Evolutionary conservation across 768 basidiomycete species (phyloP).

Genomic region (Lactifluus volemus): DNA sequence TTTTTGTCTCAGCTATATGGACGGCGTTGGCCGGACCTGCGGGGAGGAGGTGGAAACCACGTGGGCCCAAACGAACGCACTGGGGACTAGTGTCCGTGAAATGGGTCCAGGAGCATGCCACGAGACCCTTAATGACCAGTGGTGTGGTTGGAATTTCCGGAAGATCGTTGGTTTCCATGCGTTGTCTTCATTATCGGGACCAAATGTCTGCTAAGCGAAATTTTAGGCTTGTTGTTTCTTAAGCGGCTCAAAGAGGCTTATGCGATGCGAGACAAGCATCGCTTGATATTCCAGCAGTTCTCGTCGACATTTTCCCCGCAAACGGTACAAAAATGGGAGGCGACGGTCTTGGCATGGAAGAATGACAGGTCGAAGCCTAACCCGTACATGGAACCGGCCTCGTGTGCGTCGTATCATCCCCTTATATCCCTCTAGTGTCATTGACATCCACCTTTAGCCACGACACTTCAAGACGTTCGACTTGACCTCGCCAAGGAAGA

Average conservation of each 20-base stretch:
- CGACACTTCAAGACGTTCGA: too few relatives aligned
- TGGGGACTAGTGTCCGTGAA: slow-evolving; percentile 9
- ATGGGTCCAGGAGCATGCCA: slow-evolving; percentile 13
- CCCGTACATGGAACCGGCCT: neutral
- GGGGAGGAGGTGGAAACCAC: slow-evolving; percentile 20
- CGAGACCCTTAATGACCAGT: slow-evolving; percentile 13
- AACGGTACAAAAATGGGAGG: neutral
- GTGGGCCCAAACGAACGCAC: slow-evolving; percentile 15
- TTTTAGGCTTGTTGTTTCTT: neutral
- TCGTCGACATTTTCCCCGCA: neutral
- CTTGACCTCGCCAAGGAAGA: too few relatives aligned
- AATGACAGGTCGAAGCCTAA: neutral
- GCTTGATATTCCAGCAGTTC: neutral
- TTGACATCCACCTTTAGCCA: too few relatives aligned
- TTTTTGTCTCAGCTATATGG: neutral
- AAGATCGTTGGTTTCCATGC: slow-evolving; percentile 4
- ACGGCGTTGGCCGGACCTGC: slow-evolving; percentile 13
- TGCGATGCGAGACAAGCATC: neutral
- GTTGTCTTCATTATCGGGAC: neutral
- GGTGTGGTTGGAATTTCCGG: slow-evolving; percentile 14
- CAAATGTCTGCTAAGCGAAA: neutral
- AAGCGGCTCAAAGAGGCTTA: neutral
- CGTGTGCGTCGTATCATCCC: neutral
- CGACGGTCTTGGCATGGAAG: too few relatives aligned
- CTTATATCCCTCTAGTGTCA: neutral